Evolutionary conservation across 352 stramenopile species (phyloP), one percentile per base, ranked within the genome.

Genomic region (Phytophthora sp.): DNA sequence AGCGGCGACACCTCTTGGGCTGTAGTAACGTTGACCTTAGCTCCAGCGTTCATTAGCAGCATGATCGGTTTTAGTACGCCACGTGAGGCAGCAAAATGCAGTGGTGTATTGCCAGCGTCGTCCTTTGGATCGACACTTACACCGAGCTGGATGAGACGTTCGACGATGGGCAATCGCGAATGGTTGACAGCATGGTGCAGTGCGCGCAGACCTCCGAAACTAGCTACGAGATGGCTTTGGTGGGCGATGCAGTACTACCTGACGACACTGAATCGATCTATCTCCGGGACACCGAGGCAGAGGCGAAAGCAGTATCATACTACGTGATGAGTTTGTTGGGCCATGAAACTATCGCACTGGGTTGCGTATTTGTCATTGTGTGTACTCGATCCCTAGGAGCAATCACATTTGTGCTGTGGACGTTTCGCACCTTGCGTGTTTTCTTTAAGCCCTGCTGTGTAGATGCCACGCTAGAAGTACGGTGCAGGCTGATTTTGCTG

Each of bases 181-280:
- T 95, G 84, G 65, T 96, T 96, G n/a, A 84, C 74, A 5, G 89
- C 87, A 67, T 97, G 89, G 44, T 97, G 89, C 7, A 96, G 64
- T 17, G 88, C 77, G 13, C 82, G 82, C 72, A 97, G 80, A 2
- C 87, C 80, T 5, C 86, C 89, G 46, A 95, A 97, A 50, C 80
- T 89, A 9, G 72, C 48, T 5, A 74, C 61, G 49, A 57, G 28
- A 57, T 35, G 5, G 34, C 34, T 0, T 2, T 57, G 17, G 8
- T 57, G 3, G 49, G 34, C 2, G 49, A 48, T 48, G 49, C 49
- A 57, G 24, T 57, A 39, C 10, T 57, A 57, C 21, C 31, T 57
- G 9, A 48, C 49, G 20, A 28, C 27, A 5, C 21, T 57, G 17
- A 57, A 57, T 12, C 49, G 49, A 13, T 57, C 49, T 8, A 34